Base-by-base conservation (phyloP, 306 rosid genomes). In the Cicer pinnatifidum region DNA sequence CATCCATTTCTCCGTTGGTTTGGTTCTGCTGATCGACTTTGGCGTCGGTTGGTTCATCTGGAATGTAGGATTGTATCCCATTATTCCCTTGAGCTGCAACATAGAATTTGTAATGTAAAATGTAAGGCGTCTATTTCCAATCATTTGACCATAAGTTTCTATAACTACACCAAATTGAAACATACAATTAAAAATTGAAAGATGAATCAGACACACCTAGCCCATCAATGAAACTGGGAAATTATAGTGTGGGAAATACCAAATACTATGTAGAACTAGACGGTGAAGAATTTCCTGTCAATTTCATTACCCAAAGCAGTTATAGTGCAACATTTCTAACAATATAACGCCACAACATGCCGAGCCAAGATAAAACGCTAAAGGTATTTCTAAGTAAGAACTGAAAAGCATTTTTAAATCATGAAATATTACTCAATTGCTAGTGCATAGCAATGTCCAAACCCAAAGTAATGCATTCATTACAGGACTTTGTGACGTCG, bases 61-160 rank as follows among this genome's bases (percentile, higher is more conserved):
- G 70, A 15, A 63, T 51, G 69, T 39, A 73, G 33, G 75, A 45
- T 58, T 58, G 75, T 45, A 40, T 37, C 56, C 60, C 28, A 47
- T 45, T 72, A 15, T 58, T 67, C 78, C 33, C 65, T 47, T 66
- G 64, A 65, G 65, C 79, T 80, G 71, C 69, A 80, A 16, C 45
- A 35, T 37, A 20, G 12, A 66, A 66, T n/a, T 63, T 63, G 60
- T 17, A 53, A 53, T 23, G 47, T 13, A 75, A 52, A 40, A 8
- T 53, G 2, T 53, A 66, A n/a, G 33, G 15, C 51, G 19, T 51
- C 4, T 52, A 52, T 13, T 28, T 13, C 46, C 43, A 53, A 53
- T n/a, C 46, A 61, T 47, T 61, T 15, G 41, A 51, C 66, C 56
- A 65, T 48, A 65, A 39, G 39, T 64, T 40, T 17, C 11, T 50